These are phyloP conservation scores for Lachancea cidri DNA, from an alignment of 805 yeast genomes.

Conservation along the genomic window DNA sequence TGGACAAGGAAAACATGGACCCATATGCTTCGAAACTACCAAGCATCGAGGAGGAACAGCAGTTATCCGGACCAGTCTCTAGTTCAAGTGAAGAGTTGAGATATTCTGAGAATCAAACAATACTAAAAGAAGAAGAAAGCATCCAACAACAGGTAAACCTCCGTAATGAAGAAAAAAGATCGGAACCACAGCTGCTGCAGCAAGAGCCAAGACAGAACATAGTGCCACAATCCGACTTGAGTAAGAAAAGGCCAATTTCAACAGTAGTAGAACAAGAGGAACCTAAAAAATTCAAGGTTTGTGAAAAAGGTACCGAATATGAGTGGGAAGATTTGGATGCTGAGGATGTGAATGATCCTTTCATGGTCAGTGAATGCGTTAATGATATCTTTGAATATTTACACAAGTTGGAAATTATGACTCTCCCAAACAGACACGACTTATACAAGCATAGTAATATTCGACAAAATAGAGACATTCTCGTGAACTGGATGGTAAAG, in stretches of 20 bases:
- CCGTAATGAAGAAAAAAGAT: background rate
- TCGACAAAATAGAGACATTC: slow-evolving; percentile 55
- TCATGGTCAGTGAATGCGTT: slow-evolving; percentile 93
- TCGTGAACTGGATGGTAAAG: slow-evolving; percentile 93
- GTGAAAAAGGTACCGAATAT: slow-evolving; percentile 33
- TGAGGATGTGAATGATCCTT: slow-evolving; percentile 73
- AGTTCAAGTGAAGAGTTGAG: slow-evolving; percentile 8
- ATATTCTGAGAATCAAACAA: slow-evolving; percentile 6
- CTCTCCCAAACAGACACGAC: slow-evolving; percentile 51
- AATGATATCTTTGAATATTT: slow-evolving; percentile 79
- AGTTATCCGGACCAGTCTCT: slow-evolving; percentile 2
- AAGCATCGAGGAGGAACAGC: slow-evolving; percentile 11
- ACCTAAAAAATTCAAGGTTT: slow-evolving; percentile 32
- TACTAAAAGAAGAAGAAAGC: slow-evolving; percentile 7
- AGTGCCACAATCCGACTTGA: slow-evolving; percentile 14
- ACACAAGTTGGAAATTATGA: slow-evolving; percentile 63
- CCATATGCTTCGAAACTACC: slow-evolving; percentile 7
- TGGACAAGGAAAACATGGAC: slow-evolving; percentile 9
- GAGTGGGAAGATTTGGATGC: slow-evolving; percentile 74
- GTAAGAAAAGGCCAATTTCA: slow-evolving; percentile 33
- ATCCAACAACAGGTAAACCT: background rate
- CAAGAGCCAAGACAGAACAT: background rate
- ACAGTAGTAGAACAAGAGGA: slow-evolving; percentile 30
- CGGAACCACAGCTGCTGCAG: background rate
- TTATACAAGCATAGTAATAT: slow-evolving; percentile 40